Evolutionary conservation across 768 basidiomycete genomes (phyloP).

Genomic region (Mycena rosella): DNA sequence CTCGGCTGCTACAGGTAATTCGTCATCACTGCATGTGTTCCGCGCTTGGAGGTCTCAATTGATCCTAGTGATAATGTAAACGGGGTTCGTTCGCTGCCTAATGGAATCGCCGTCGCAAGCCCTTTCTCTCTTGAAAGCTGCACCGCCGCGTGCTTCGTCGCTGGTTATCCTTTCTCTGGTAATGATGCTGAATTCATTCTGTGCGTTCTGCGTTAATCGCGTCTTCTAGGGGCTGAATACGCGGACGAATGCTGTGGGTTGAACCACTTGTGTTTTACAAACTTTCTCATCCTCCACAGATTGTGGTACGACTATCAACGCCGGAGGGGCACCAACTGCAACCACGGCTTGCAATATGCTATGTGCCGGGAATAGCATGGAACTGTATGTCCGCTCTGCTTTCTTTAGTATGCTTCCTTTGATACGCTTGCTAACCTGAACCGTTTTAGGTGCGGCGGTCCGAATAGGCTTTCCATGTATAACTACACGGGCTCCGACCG

Average conservation of each 20-base stretch:
- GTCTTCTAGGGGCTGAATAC: conserved; percentile 23
- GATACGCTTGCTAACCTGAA: background rate
- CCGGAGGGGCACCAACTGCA: conserved; percentile 60
- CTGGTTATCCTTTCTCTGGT: conserved; percentile 60
- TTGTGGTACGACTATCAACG: conserved; percentile 61
- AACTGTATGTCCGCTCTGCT: conserved; percentile 50
- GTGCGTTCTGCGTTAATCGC: background rate
- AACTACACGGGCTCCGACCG: conserved; percentile 75
- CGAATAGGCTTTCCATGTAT: conserved; percentile 73
- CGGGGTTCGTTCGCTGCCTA: conserved; percentile 57
- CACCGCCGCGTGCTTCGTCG: conserved; percentile 70
- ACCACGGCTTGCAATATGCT: conserved; percentile 74
- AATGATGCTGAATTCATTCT: conserved; percentile 47
- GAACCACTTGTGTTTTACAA: conserved; percentile 21
- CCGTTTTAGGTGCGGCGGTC: conserved; percentile 68
- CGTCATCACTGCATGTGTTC: conserved; percentile 2
- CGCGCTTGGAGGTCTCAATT: conserved; percentile 29
- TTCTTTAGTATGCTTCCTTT: no score
- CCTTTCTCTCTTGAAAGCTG: conserved; percentile 68
- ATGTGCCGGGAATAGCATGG: conserved; percentile 69
- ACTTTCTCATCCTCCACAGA: conserved; percentile 46
- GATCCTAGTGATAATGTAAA: conserved; percentile 59
- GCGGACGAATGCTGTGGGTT: conserved; percentile 65
- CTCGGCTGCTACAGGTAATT: conserved; percentile 76
- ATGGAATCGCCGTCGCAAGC: conserved; percentile 59